Evolutionary conservation across 805 yeast species (phyloP).

Genomic region (Lipomyces starkeyi): DNA sequence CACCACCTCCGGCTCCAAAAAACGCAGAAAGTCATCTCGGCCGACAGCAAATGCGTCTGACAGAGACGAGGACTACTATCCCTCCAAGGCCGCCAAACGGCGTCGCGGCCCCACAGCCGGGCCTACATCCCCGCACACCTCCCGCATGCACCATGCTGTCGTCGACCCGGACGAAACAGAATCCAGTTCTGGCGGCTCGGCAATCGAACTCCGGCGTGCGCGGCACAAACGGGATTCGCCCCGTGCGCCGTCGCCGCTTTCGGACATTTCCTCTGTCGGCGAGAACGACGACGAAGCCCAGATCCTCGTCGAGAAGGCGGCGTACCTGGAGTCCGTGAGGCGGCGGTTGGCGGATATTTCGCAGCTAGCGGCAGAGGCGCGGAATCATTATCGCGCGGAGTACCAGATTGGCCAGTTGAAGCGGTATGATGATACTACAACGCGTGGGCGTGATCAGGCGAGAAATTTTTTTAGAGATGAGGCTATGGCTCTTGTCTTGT

Average conservation of each 20-base stretch:
- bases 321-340: slow-evolving; percentile 13
- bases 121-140: not conserved
- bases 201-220: slow-evolving; percentile 3
- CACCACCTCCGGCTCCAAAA: not conserved
- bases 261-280: slow-evolving; percentile 13
- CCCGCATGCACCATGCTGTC: not conserved
- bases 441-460: slow-evolving; percentile 34
- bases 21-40: slow-evolving; percentile 8
- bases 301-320: slow-evolving; percentile 21
- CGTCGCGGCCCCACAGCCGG: slow-evolving; percentile 1
- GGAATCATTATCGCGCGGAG: slow-evolving; percentile 15
- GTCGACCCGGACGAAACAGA: slow-evolving; percentile 32
- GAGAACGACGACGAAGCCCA: slow-evolving; percentile 14
- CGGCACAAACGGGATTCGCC: slow-evolving; percentile 8
- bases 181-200: slow-evolving; percentile 16
- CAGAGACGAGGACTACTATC: slow-evolving; percentile 13
- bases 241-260: not conserved
- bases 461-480: slow-evolving; percentile 29
- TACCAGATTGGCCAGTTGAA: slow-evolving; percentile 20
- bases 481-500: slow-evolving; percentile 33
- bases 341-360: slow-evolving; percentile 19
- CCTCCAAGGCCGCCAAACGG: slow-evolving; percentile 16
- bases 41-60: slow-evolving; percentile 6
- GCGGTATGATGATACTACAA: slow-evolving; percentile 15
- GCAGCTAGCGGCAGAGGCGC: slow-evolving; percentile 23